Evolutionary conservation across 2,329 filamentous ascomycete species (phyloP), one percentile per base, ranked within the genome.

Genomic region (Pseudocercospora musae): DNA sequence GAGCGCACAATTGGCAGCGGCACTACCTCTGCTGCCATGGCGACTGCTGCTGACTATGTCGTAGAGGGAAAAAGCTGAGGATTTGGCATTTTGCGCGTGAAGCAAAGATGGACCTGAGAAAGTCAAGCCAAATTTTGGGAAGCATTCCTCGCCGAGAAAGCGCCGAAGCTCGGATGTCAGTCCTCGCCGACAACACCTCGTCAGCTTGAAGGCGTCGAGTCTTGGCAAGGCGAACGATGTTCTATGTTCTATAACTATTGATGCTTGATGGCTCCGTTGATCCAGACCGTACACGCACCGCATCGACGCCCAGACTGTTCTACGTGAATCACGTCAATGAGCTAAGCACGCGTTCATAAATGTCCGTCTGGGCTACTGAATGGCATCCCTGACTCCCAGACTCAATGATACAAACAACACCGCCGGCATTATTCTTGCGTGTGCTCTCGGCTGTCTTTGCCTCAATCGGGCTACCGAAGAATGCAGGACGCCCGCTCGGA

Each of bases 1-100:
- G 96, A 85, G 83, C 92, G 96, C 74, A 96, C 81, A 76, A 89
- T 89, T 76, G 88, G 87, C 69, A 96, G 81, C 64, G 90, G 89
- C 77, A 87, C 86, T 72, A 96, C 90, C 80, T 92, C 88, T 73
- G 92, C 90, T 71, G 93, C 92, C 92, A 96, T 96, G 29, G 53
- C 53, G 25, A 42, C 11, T 29, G 20, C 11, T 29, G 20, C 20
- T 55, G 48, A 20, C 29, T 49, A 37, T 23, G 10, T 48, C 33
- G 37, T 37, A 13, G 21, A 56, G 29, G 49, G 37, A 49, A 10
- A 25, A 18, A 8, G 15, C 27, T 10, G 52, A 13, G n/a, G 42
- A 27, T 49, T 52, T 50, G 29, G 50, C 60, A 53, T 29, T 29
- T 54, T 40, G n/a, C 49, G 18, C 31, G 49, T 31, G 23, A 29